A percentile compares a stretch with the other conserved stretches of the same genome.
Conservation (phyloP, 495 filamentous ascomycete species). For the Hyaloscypha variabilis region DNA sequence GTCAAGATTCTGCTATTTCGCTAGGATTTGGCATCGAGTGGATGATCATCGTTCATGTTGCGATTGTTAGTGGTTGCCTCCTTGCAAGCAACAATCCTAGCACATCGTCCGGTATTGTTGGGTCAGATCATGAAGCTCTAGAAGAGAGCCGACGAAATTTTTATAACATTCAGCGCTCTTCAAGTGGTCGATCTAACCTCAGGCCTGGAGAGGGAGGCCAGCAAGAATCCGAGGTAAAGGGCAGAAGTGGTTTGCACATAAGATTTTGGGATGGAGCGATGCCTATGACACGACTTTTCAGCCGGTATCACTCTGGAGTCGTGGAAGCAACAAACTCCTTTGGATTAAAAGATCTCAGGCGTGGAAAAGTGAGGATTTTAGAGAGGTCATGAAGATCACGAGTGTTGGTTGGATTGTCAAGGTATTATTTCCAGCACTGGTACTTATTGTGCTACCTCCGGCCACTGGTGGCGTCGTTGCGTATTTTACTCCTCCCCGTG, state of each 20-base stretch:
- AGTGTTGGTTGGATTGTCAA: conserved; percentile 26
- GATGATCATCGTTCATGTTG: conserved; percentile 34
- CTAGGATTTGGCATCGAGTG: conserved; percentile 22
- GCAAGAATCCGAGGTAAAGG: conserved; percentile 6
- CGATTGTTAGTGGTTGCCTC: conserved; percentile 34
- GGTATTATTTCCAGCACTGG: conserved; percentile 28
- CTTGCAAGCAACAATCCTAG: conserved; percentile 35
- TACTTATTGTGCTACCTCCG: conserved; percentile 33
- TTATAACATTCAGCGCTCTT: conserved; percentile 12
- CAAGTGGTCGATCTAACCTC: neutral
- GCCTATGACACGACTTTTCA: conserved; percentile 21
- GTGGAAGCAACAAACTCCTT: conserved; percentile 22
- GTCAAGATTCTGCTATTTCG: conserved; percentile 40
- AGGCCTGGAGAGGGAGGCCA: too few relatives aligned
- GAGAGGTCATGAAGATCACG: conserved; percentile 8
- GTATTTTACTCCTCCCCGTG: conserved; percentile 28
- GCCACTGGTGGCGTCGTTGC: conserved; percentile 39
- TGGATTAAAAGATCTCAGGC: conserved; percentile 18
- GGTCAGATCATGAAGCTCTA: conserved; percentile 20
- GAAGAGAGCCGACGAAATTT: neutral
- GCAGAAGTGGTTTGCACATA: conserved; percentile 14
- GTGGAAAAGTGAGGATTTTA: conserved; percentile 16
- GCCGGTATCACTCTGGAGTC: conserved; percentile 20
- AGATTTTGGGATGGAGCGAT: conserved; percentile 21
- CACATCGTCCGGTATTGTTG: conserved; percentile 25